Base-by-base conservation (phyloP, 192 early-diverging fungal genomes). In the Coemansia erecta region DNA sequence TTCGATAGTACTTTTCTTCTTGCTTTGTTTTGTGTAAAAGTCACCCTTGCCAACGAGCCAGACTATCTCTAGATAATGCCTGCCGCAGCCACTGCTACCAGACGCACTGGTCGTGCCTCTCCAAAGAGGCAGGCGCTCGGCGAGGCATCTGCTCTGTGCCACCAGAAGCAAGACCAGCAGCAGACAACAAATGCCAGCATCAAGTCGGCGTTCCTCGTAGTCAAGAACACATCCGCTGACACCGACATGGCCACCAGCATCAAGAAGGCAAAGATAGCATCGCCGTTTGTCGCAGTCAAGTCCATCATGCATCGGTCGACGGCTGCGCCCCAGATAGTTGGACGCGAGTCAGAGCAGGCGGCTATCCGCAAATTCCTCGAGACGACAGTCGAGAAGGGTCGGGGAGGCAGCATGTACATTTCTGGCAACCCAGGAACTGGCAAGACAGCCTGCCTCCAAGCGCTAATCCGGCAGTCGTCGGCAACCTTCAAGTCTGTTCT, bases 381-480 rank as follows among this genome's bases (percentile, higher is more conserved):
- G 8, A 37, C 31, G 2, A 73, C 77, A 13, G 65, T 80, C 37
- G 72, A 71, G 47, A 23, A 58, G 18, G 59, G 55, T 24, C 60
- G 62, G 24, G 72, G 77, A 24, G 89, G 85, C 8, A 88, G 85
- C 51, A 72, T 92, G 31, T 98, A 97, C 68, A 86, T 98, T 14
- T 90, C 91, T 8, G 95, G 95, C 1, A 85, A 83, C 43, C 95
- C 95, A 0, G 95, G 95, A 5, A 97, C 95, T 18, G 95, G 95
- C 40, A 98, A 98, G 75, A 98, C 92, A 9, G 94, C 93, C 2
- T 83, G 93, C 24, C 53, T 94, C 23, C 73, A 70, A 11, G 60
- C 73, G 1, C 81, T 85, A 58, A 75, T 88, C 50, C 85, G 85
- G 57, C 68, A 72, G 40, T 69, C 70, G 8, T 37, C 57, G 13